These are phyloP conservation scores for Aspergillus sclerotialis DNA, from an alignment of 2,329 filamentous ascomycete genomes.

Conservation along the genomic window DNA sequence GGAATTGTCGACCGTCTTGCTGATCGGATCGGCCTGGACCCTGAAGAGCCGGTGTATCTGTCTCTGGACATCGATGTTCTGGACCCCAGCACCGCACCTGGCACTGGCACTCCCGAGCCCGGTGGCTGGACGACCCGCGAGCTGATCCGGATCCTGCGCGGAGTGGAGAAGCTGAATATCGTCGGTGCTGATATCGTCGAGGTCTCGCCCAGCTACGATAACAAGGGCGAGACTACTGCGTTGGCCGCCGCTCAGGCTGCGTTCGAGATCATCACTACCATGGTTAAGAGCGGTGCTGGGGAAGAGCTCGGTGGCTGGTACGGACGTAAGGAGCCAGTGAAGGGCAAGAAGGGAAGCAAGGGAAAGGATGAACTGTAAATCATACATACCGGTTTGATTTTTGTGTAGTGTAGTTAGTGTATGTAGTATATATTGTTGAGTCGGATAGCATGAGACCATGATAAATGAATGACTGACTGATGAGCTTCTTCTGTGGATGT, in stretches of 20 bases:
- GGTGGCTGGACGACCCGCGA: conserved; percentile 89
- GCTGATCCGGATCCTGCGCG: conserved; percentile 73
- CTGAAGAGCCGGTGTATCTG: conserved; percentile 71
- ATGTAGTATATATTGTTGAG: conserved; percentile 7
- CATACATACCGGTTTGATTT: too few relatives aligned
- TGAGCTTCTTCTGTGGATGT: too few relatives aligned
- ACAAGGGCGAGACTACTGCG: conserved; percentile 70
- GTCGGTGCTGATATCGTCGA: conserved; percentile 89
- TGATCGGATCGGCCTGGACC: conserved; percentile 55
- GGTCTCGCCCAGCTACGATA: conserved; percentile 79
- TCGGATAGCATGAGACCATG: too few relatives aligned
- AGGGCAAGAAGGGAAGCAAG: conserved; percentile 8
- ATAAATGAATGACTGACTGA: too few relatives aligned
- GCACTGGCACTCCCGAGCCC: conserved; percentile 81
- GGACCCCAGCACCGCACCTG: conserved; percentile 63
- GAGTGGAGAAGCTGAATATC: conserved; percentile 73
- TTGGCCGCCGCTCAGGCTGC: conserved; percentile 76
- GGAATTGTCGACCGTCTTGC: conserved; percentile 68
- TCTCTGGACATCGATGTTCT: conserved; percentile 76
- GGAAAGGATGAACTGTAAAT: conserved; percentile 26
- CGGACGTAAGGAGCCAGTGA: conserved; percentile 23
- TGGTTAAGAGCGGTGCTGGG: conserved; percentile 39
- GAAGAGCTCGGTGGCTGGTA: conserved; percentile 36
- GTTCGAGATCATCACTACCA: conserved; percentile 71
- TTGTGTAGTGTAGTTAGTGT: background rate